Evolutionary conservation across 140 eudicot species (phyloP).

Genomic region (Anethum foeniculum): DNA sequence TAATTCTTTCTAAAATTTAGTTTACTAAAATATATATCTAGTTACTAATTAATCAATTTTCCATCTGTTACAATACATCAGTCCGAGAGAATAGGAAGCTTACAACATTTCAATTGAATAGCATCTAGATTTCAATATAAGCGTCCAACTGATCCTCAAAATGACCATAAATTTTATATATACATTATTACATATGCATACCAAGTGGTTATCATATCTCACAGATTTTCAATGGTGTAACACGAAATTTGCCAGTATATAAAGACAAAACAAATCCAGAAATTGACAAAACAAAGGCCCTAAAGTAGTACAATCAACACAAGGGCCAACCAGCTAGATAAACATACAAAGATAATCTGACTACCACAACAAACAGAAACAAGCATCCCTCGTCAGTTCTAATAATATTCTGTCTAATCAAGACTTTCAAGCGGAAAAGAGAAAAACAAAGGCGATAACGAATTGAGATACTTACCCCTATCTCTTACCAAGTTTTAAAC

Average conservation of each 20-base stretch:
- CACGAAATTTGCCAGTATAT: background rate
- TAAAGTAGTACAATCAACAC: background rate
- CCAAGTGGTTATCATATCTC: background rate
- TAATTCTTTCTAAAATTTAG: background rate
- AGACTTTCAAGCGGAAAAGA: background rate
- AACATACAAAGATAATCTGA: background rate
- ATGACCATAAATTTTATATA: too few species aligned
- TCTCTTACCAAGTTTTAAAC: background rate
- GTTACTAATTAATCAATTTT: background rate
- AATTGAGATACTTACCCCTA: background rate
- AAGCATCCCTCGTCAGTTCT: background rate
- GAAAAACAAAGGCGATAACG: background rate
- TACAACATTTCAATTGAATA: background rate
- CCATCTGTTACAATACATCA: background rate
- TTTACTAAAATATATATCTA: background rate
- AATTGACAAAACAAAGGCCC: background rate
- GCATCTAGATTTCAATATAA: background rate
- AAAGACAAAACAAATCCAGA: background rate
- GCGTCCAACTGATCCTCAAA: background rate
- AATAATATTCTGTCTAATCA: background rate
- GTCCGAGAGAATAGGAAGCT: conserved; percentile 16
- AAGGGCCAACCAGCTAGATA: background rate
- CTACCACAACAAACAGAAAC: background rate
- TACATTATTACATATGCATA: background rate
- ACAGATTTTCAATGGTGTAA: background rate